Evolutionary conservation across 1,284 basidiomycete species (phyloP).

Genomic region (Sanguinoderma infundibulare): DNA sequence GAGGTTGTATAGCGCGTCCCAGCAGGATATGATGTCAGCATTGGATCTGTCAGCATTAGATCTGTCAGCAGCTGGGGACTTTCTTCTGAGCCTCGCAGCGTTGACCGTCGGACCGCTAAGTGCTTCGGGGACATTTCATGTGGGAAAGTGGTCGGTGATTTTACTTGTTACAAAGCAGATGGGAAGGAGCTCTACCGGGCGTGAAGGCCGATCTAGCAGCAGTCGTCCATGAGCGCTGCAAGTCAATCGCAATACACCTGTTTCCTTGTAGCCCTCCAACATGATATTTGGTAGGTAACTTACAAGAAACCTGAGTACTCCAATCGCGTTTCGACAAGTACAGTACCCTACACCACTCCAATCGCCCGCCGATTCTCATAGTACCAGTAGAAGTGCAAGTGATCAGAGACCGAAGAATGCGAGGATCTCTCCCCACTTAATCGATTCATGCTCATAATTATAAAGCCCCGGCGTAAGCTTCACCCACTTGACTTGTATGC

Average conservation of each 20-base stretch:
- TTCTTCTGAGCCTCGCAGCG: neutral
- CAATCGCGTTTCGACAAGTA: neutral
- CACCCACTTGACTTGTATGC: neutral
- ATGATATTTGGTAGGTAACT: no score
- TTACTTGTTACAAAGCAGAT: neutral
- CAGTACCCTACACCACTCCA: neutral
- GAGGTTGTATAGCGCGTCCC: neutral
- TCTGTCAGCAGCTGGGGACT: neutral
- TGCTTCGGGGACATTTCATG: neutral
- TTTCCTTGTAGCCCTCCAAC: no score
- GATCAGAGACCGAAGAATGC: no score
- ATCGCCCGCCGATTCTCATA: no score
- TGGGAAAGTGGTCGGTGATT: neutral
- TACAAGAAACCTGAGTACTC: no score
- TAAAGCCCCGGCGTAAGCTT: no score
- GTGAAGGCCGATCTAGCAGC: no score
- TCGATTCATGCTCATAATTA: neutral
- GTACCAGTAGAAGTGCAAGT: no score
- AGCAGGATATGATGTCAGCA: neutral
- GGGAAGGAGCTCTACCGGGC: no score
- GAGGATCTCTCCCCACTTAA: neutral
- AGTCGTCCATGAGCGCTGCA: no score
- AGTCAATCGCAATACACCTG: no score
- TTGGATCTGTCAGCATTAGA: neutral
- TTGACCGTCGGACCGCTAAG: no score